Base-by-base conservation (phyloP, 2,329 filamentous ascomycete species). In the Waltergamsia citrina region DNA sequence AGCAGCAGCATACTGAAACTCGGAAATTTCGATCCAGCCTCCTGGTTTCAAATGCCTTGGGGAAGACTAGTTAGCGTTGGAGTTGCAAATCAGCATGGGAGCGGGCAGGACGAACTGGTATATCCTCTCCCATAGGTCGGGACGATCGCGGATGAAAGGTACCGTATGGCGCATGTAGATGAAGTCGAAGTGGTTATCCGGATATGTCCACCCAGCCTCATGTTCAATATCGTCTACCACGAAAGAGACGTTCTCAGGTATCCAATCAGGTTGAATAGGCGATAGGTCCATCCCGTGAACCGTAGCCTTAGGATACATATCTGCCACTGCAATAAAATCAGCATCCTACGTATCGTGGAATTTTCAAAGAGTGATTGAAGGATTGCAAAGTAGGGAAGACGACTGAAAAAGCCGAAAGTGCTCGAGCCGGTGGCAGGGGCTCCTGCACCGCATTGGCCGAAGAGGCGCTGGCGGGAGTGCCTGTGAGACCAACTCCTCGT, bases 151-250 rank as follows among this genome's bases (percentile, higher is more conserved):
- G 32, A 71, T 57, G 0, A 64, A 64, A 39, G 63, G 61, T 4
- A 67, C 42, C 2, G 59, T 56, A 41, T 69, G 60, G 6, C 67
- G 63, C 20, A 69, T 52, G 41, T 71, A 67, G 33, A 71, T 63
- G 38, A 54, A 67, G 42, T 71, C 67, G 35, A 67, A 68, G 12
- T 54, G 52, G 39, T 62, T 51, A 5, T 62, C 57, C 6, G 56
- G 50, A 36, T 67, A 61, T 4, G 60, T 56, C 67, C 67, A 71
- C 12, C 67, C 66, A 14, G 62, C 63, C 32, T 59, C 58, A 29
- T 64, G 60, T 38, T 71, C 67, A 33, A 71, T 63, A 42, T 71
- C 67, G 45, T 69, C 67, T 25, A 71, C 62, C 17, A 65, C 57
- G 40, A 71, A 71, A 17, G 60, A 55, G n/a, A 66, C 63, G 35